Conservation (phyloP, 2,329 filamentous ascomycete species). For the Colletotrichum camelliae region DNA sequence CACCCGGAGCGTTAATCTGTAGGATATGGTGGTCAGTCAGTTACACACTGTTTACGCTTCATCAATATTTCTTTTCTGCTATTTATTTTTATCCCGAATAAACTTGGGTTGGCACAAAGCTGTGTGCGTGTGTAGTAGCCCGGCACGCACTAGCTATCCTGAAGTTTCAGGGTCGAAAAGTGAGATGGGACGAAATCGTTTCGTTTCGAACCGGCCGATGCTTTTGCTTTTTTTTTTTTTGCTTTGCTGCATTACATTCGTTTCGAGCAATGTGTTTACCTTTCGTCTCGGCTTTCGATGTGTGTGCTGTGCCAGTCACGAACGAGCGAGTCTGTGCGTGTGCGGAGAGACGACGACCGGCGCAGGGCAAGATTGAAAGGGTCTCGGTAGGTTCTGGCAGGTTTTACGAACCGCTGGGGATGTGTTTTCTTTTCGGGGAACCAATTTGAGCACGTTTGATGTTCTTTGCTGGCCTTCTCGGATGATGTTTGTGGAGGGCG, state of each 20-base stretch:
- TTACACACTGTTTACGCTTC: neutral
- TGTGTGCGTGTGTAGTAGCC: neutral
- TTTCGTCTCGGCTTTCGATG: neutral
- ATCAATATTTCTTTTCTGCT: neutral
- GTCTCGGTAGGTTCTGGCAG: neutral
- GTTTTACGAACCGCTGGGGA: neutral
- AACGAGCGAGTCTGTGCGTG: neutral
- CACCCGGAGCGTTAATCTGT: neutral
- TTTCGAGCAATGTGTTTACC: neutral
- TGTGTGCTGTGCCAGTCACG: neutral
- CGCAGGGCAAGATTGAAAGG: neutral
- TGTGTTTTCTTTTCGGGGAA: neutral
- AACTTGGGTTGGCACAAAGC: neutral
- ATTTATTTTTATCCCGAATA: neutral
- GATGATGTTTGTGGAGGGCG: neutral
- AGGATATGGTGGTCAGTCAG: neutral
- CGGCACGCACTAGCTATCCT: neutral
- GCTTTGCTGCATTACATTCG: neutral
- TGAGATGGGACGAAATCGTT: neutral
- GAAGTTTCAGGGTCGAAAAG: neutral
- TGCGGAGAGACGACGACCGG: neutral
- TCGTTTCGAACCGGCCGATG: neutral
- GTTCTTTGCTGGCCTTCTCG: neutral
- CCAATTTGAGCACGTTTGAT: neutral
- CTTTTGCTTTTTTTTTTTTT: neutral